Base-by-base conservation (phyloP, 2,329 filamentous ascomycete species). In the Aureobasidium musti region DNA sequence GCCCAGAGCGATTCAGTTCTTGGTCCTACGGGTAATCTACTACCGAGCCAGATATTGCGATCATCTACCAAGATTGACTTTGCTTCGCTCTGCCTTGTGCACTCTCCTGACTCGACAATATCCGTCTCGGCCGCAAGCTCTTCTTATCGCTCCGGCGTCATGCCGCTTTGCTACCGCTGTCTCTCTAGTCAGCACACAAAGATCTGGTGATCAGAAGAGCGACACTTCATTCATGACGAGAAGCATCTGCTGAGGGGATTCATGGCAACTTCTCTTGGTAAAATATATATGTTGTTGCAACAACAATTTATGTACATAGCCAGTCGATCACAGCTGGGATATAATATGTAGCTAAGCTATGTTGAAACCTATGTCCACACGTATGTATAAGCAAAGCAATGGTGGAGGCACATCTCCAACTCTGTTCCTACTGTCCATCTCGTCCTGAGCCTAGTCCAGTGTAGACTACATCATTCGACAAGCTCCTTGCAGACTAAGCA, bases 401-500 rank as follows among this genome's bases (percentile, higher is more conserved):
- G 11, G 17, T 52, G 30, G 57, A 59, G 41, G n/a, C 43, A 26
- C 39, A 14, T 49, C 41, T 49, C 28, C 17, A 26, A 6, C 10
- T n/a, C 57, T 26, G n/a, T 35, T 17, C 28, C 37, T 13, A 26
- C 6, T 13, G 21, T 26, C 17, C 6, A 39, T 5, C 4, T 28
- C n/a, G 3, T n/a, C 10, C 37, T n/a, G n/a, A n/a, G n/a, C 19
- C 23, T 28, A 11, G 4, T 11, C 23, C 11, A 26, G n/a, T 11
- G 30, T n/a, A n/a, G 5, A 28, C 30, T 6, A 28, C 13, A 14
- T 65, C 21, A 65, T 10, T 56, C 30, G 3, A 75, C 67, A 23
- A 68, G 61, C 43, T 66, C 66, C 10, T 63, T 66, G 68, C 74
- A 76, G 30, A 72, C 67, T 28, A 77, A 66, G 63, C 75, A 77